These are phyloP conservation scores for Aspergillus sp. DNA, from an alignment of 2,329 filamentous ascomycete genomes.

Conservation along the genomic window DNA sequence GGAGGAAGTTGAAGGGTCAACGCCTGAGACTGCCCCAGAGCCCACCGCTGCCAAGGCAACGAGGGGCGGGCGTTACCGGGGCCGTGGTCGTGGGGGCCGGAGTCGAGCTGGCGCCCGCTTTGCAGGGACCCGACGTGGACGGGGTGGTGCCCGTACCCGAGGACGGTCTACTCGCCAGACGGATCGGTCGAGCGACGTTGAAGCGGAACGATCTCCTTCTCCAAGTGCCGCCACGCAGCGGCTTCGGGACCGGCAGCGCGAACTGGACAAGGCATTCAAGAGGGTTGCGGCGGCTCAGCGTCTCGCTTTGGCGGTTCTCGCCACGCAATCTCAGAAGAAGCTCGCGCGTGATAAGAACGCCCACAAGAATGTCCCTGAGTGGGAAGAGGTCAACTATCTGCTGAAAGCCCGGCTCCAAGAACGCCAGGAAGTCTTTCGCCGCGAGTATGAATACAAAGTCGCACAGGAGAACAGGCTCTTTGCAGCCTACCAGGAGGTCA, in stretches of 20 bases:
- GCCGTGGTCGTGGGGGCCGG: conserved; percentile 34
- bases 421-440: conserved; percentile 27
- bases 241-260: conserved; percentile 40
- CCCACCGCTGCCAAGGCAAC: conserved; percentile 20
- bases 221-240: conserved; percentile 35
- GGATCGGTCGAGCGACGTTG: conserved; percentile 30
- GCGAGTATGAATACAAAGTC: conserved; percentile 33
- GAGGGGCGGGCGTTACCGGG: conserved; percentile 30
- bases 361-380: conserved; percentile 40
- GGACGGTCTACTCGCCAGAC: conserved; percentile 20
- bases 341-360: conserved; percentile 40
- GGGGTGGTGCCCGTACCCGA: conserved; percentile 27
- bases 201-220: conserved; percentile 32
- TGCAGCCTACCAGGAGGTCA: conserved; percentile 28
- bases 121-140: conserved; percentile 21
- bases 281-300: conserved; percentile 40
- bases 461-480: conserved; percentile 28
- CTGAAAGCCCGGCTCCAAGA: conserved; percentile 27
- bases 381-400: conserved; percentile 31
- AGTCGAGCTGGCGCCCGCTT: conserved; percentile 26
- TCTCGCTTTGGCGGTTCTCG: conserved; percentile 39
- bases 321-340: conserved; percentile 36
- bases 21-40: conserved; percentile 17
- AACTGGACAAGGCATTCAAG: conserved; percentile 42
- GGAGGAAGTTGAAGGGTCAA: conserved; percentile 22